Evolutionary conservation across 139 green algal genomes (phyloP).

Genomic region (Chlorella sp.): DNA sequence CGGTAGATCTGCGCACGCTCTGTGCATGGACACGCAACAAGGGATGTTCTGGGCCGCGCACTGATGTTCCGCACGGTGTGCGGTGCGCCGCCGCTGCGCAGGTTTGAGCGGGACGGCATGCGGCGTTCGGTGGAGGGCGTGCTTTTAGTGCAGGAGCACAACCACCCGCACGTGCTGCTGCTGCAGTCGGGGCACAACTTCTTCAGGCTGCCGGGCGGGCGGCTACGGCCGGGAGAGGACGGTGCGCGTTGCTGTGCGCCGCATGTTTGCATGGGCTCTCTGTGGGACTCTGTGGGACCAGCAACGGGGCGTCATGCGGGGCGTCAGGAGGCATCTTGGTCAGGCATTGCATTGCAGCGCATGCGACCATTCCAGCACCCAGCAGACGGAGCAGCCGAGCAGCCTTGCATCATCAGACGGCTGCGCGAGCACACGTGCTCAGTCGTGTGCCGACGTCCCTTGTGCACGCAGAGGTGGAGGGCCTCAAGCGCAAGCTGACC

Average conservation of each 20-base stretch:
- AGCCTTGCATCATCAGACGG: too few relatives aligned
- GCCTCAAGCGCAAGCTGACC: slow-evolving; percentile 81
- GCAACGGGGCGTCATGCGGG: too few relatives aligned
- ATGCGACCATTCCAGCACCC: too few relatives aligned
- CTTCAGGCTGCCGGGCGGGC: slow-evolving; percentile 87
- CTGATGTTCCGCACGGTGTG: neutral
- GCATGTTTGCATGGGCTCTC: neutral
- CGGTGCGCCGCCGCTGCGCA: slow-evolving; percentile 34
- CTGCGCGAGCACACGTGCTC: too few relatives aligned
- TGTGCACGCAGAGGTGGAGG: slow-evolving; percentile 79
- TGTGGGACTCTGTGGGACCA: neutral
- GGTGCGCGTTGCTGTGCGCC: slow-evolving; percentile 44
- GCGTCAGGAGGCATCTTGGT: neutral
- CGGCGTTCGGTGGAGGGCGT: slow-evolving; percentile 81
- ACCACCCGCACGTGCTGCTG: slow-evolving; percentile 88
- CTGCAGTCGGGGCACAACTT: slow-evolving; percentile 70
- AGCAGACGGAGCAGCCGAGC: too few relatives aligned
- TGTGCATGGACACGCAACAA: too few relatives aligned
- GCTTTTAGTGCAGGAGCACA: slow-evolving; percentile 86
- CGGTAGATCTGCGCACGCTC: neutral
- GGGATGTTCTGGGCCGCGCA: neutral
- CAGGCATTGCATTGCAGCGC: neutral
- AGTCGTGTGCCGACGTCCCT: too few relatives aligned
- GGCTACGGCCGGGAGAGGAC: slow-evolving; percentile 84
- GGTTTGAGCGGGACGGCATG: slow-evolving; percentile 77